Evolutionary conservation across 306 rosid genomes (phyloP), one percentile per base, ranked within the genome.

Genomic region (Trifolium subterraneum): DNA sequence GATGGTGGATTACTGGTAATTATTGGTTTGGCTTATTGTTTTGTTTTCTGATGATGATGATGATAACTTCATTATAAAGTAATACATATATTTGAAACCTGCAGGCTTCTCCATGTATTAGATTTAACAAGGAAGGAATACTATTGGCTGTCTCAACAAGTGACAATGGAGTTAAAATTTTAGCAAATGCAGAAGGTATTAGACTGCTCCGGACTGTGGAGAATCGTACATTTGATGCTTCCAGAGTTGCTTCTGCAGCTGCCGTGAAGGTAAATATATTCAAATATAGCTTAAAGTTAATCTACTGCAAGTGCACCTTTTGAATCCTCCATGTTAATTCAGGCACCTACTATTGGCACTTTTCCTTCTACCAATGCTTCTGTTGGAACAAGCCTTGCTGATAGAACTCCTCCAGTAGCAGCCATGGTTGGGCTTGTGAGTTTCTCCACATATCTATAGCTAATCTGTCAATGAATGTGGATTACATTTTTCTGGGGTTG

Each of bases 81-180:
- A 75, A 84, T 79, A 51, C 42, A 6, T 64, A 75, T 76, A 77
- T 59, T 31, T 70, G 63, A 23, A 80, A 75, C 68, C 63, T 81
- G 82, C 92, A 95, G 99, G 90, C 91, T 76, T 90, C 99, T 73
- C 97, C 99, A 36, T 85, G 90, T 83, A 86, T 95, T 76, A 90
- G 96, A 90, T 95, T 95, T 78, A 92, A 90, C 86, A 95, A 90
- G 86, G 98, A 95, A 71, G 99, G 99, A 54, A 86, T 83, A 78
- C 73, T 95, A 44, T 81, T 95, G 84, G 98, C 99, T 54, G 96
- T 90, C 74, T 90, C 98, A 80, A 86, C 93, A 3, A 92, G 77
- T 71, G 99, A 94, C 64, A 88, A 88, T 75, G 93, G 98, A 56
- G 80, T 95, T 78, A 95, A 87, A 86, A 89, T 95, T 80, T 82